These are phyloP conservation scores for Boletales sp. DNA, from an alignment of 768 basidiomycete species.

Conservation along the genomic window DNA sequence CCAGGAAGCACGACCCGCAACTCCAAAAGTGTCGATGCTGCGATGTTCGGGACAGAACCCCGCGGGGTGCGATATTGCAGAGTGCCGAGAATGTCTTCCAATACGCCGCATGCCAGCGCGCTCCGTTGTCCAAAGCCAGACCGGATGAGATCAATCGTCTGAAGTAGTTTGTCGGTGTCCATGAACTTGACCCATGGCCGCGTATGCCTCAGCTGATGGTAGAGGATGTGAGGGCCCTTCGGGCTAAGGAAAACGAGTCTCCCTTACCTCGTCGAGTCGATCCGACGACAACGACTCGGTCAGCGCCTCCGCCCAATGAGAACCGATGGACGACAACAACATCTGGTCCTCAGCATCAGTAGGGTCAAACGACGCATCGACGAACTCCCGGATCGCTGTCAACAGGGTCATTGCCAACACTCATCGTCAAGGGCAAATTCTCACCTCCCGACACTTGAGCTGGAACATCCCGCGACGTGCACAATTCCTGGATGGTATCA, in stretches of 20 bases:
- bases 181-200: constrained; percentile 57
- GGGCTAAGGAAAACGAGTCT: not conserved
- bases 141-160: constrained; percentile 41
- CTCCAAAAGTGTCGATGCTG: constrained; percentile 37
- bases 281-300: constrained; percentile 11
- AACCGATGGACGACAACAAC: constrained; percentile 38
- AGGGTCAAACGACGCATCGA: constrained; percentile 38
- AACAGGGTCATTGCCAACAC: constrained; percentile 1
- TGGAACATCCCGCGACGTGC: constrained; percentile 27
- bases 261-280: constrained; percentile 11
- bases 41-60: constrained; percentile 10
- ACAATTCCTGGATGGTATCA: constrained; percentile 32
- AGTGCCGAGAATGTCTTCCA: constrained; percentile 38
- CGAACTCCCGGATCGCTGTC: constrained; percentile 42
- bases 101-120: constrained; percentile 14
- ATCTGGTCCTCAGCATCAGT: constrained; percentile 34
- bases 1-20: constrained; percentile 34
- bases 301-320: constrained; percentile 38
- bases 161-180: constrained; percentile 37
- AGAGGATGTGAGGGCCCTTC: not conserved
- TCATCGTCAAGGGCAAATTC: not conserved
- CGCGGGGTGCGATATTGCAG: constrained; percentile 16
- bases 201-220: constrained; percentile 9
- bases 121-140: constrained; percentile 2
- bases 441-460: constrained; percentile 35